phyloP scores from a whole-genome alignment of 352 stramenopile species.

The Aphanomyces stellatus region DNA sequence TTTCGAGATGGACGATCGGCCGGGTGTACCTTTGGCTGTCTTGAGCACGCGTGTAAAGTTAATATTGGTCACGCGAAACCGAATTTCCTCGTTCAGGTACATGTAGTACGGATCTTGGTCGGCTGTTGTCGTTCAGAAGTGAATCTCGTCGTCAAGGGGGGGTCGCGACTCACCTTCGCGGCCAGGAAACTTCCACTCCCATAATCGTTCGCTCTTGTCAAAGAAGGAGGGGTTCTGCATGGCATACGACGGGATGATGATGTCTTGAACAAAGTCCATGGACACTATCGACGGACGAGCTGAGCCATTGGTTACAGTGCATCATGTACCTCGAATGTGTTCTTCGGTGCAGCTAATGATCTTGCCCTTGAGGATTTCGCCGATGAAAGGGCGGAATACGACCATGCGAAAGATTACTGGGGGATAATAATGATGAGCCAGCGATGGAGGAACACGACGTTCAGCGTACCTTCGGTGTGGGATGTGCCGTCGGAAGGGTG shows the following conservation, averaged over 20 bases:
- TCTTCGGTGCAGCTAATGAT: constrained; percentile 86
- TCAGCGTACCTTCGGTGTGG: constrained; percentile 55
- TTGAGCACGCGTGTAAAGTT: constrained; percentile 85
- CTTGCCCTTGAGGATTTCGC: constrained; percentile 81
- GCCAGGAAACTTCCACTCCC: constrained; percentile 83
- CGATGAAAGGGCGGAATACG: constrained; percentile 81
- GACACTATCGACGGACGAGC: constrained; percentile 36
- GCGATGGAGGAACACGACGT: neutral
- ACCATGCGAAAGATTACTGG: constrained; percentile 87
- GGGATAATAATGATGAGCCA: neutral
- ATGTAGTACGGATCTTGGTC: constrained; percentile 47
- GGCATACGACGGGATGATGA: constrained; percentile 83
- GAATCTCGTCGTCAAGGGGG: neutral
- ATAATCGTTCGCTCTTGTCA: constrained; percentile 65
- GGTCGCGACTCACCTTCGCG: constrained; percentile 38
- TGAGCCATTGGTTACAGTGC: neutral
- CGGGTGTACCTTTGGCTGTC: constrained; percentile 52
- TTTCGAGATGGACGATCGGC: neutral
- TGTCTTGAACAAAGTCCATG: constrained; percentile 87
- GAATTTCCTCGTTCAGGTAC: constrained; percentile 82
- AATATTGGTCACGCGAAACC: constrained; percentile 81
- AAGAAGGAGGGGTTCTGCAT: constrained; percentile 84
- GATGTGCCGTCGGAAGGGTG: constrained; percentile 79
- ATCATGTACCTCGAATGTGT: constrained; percentile 53
- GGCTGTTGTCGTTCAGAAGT: neutral